Conservation (phyloP, 495 filamentous ascomycete species). For the Saxophila tyrrhenica region DNA sequence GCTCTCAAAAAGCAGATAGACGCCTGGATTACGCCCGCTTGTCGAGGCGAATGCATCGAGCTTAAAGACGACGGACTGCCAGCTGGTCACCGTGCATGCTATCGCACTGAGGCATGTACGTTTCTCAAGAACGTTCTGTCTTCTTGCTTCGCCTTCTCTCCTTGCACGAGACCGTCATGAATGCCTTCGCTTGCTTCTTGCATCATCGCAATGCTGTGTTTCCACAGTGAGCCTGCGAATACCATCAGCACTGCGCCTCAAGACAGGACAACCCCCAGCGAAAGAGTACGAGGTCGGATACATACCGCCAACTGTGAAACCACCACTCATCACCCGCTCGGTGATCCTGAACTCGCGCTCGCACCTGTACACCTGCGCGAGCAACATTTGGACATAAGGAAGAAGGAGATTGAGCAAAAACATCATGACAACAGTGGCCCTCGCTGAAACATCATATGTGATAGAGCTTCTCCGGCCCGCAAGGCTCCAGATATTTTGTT, state of each 20-base stretch:
- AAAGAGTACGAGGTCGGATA: background rate
- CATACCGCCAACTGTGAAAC: conserved; percentile 32
- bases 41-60: too few species aligned
- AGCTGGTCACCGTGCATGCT: too few species aligned
- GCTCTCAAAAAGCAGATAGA: too few species aligned
- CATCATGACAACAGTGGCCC: conserved; percentile 28
- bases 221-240: conserved; percentile 42
- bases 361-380: conserved; percentile 43
- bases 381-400: conserved; percentile 46
- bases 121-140: too few species aligned
- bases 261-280: too few species aligned
- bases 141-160: too few species aligned
- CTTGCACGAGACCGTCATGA: background rate
- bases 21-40: too few species aligned
- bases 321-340: conserved; percentile 39
- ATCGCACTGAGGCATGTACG: too few species aligned
- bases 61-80: too few species aligned
- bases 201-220: conserved; percentile 18
- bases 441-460: background rate
- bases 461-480: too few species aligned
- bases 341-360: conserved; percentile 54
- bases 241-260: too few species aligned
- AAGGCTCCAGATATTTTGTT: too few species aligned
- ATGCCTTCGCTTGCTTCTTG: background rate
- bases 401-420: conserved; percentile 44